Evolutionary conservation across 345 rosid species (phyloP), one percentile per base, ranked within the genome.

Genomic region (Clausena lansium): DNA sequence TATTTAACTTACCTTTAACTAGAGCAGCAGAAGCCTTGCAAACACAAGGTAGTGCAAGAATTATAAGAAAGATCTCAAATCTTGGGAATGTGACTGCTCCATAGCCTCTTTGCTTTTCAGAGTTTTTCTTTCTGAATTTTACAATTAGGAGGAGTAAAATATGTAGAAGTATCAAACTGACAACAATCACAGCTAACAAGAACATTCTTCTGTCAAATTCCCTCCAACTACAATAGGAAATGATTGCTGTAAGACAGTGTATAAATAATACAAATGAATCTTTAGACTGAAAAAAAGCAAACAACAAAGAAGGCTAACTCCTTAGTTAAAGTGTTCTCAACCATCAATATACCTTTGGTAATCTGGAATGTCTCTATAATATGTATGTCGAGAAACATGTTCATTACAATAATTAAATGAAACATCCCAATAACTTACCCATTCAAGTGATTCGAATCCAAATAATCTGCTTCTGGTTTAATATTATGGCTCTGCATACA

Each of bases 191-290:
- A n/a, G 96, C 89, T 75, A 92, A 69, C 98, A 97, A 95, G 88
- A 95, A 95, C 97, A 93, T 86, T 82, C 90, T 91, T 88, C 98
- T 88, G 25, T 85, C 70, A 66, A 95, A 95, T 74, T 91, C 90
- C 84, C 85, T 90, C 99, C 99, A 92, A 87, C 98, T 95, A 74
- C 76, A 86, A 58, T 57, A 75, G 47, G 57, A 75, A 76, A 10
- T 25, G 64, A 54, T 45, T 70, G 32, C 36, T 70, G 54, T 73
- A 54, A 67, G 39, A 82, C 61, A 66, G 20, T 22, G 61, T 28
- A 72, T 30, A 47, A 22, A 68, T 57, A 32, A 22, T n/a, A 30
- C 66, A n/a, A 35, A 39, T 52, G 32, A 74, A 30, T 54, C 59
- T 75, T 65, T 52, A 8, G 4, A 39, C 7, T 35, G 28, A 61